Evolutionary conservation across 257 asterid species (phyloP), one percentile per base, ranked within the genome.

Genomic region (Mentha longifolia): DNA sequence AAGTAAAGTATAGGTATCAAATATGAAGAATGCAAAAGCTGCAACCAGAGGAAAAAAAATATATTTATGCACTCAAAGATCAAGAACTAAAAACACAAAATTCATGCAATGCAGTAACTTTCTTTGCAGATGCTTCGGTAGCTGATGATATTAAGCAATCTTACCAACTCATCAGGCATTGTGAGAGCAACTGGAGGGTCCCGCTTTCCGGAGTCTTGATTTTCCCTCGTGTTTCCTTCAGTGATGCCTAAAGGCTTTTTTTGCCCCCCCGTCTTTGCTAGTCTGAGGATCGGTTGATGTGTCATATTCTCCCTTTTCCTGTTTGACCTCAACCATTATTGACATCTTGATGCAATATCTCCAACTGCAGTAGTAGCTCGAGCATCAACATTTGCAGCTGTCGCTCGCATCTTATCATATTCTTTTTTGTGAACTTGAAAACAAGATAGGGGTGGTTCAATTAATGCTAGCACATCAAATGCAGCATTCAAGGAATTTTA

Each of bases 321-420:
- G 98, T 81, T 85, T 88, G 68, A 93, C 95, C 81, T 88, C 97
- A 43, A 89, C 86, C 99, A 95, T 95, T 58, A 82, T 77, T 92
- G 97, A 98, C 99, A 95, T 74, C 88, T 91, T 2, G 95, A 92
- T 52, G 88, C 76, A 95, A 89, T 85, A 84, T 95, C 99, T 67
- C 89, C 93, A 65, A 87, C 99, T 72, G 98, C 99, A 15, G 88
- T 92, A 73, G 99, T 98, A 79, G 95, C 96, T 86, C 98, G 86
- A 49, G 91, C 99, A 75, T 98, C 98, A 58, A 90, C 97, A 82
- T 95, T 95, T 67, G 99, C 98, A 68, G 99, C 99, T 45, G 96
- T 94, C 2, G 99, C 72, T 0, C 97, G 96, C 97, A 94, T 91
- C 81, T 92, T 94, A 72, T 89, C 96, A 71, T 94, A 96, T 73